Base-by-base conservation (phyloP, 2,329 filamentous ascomycete species). In the Claviceps paspali region DNA sequence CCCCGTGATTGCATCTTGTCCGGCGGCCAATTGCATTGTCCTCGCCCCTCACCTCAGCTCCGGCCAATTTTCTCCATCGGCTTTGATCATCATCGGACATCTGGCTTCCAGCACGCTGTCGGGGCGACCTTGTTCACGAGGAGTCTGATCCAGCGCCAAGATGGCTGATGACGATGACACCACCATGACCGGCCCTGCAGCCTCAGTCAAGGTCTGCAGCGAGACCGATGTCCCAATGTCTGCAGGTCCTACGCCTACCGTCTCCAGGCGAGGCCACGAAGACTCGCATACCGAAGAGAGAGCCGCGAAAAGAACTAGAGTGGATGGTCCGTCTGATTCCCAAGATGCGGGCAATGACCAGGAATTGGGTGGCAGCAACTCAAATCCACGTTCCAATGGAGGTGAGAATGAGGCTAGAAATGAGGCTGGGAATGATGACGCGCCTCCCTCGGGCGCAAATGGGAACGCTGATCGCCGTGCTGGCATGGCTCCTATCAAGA, bases 401-500 rank as follows among this genome's bases (percentile, higher is more conserved):
- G 22, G 9, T 12, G 8, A 36, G 45, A 33, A 43, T 46, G 35
- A 4, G 14, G 45, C 45, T n/a, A 7, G 37, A 46, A 31, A 43
- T 46, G 34, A 5, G 15, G 45, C 45, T 12, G 40, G 8, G 21
- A 26, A 33, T 24, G 30, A 27, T 7, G 28, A 38, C 10, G 18
- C 36, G 18, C 9, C 29, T 46, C 26, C 42, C 17, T 47, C 51
- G 31, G 21, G 18, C 27, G 4, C 32, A 9, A 30, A 38, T 14
- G 37, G 19, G 7, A 40, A 44, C 14, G 40, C 47, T 38, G 51
- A 52, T 9, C 53, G 54, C 36, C 56, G 59, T 40, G 75, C 66
- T 49, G 79, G 79, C 19, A 62, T 79, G 37, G 80, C 81, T 15
- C 73, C 76, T 7, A 73, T 87, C 55, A 86, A 85, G 57, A 65